phyloP scores from a whole-genome alignment of 371 early-diverging fungal species.

The Mortierella sp. region DNA sequence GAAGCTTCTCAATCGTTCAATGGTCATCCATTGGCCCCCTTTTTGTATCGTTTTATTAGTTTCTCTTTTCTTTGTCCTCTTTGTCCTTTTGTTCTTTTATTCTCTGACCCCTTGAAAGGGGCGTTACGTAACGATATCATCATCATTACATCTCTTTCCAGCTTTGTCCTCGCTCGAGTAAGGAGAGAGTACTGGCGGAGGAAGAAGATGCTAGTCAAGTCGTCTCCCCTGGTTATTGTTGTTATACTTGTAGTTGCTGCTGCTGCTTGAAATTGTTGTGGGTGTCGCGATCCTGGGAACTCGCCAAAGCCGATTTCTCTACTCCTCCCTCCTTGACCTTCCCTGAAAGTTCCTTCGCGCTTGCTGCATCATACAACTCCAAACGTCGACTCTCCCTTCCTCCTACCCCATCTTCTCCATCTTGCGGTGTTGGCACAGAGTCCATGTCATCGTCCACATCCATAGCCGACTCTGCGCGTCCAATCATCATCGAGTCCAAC shows the following conservation, averaged over 20 bases:
- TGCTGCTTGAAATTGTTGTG: not conserved
- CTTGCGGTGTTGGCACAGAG: too few relatives aligned
- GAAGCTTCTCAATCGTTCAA: too few relatives aligned
- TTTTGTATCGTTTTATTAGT: not conserved
- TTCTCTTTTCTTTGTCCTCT: not conserved
- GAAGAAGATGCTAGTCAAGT: not conserved
- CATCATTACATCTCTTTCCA: not conserved
- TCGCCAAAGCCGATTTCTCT: not conserved
- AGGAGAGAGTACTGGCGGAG: not conserved
- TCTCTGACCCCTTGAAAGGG: not conserved
- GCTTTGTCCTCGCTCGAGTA: not conserved
- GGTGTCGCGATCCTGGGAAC: not conserved
- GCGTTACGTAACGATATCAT: not conserved
- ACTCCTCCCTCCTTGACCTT: not conserved
- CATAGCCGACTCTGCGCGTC: not conserved
- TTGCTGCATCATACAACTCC: not conserved
- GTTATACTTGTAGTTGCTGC: not conserved
- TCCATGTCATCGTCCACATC: constrained; percentile 2
- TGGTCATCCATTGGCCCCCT: too few relatives aligned
- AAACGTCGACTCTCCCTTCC: too few relatives aligned
- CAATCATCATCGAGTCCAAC: constrained; percentile 10
- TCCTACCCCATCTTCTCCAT: not conserved
- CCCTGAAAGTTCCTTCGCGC: not conserved
- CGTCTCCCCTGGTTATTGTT: not conserved
- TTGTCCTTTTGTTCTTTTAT: not conserved